Evolutionary conservation across 2,329 filamentous ascomycete species (phyloP).

Genomic region (Fusarium oxysporum): DNA sequence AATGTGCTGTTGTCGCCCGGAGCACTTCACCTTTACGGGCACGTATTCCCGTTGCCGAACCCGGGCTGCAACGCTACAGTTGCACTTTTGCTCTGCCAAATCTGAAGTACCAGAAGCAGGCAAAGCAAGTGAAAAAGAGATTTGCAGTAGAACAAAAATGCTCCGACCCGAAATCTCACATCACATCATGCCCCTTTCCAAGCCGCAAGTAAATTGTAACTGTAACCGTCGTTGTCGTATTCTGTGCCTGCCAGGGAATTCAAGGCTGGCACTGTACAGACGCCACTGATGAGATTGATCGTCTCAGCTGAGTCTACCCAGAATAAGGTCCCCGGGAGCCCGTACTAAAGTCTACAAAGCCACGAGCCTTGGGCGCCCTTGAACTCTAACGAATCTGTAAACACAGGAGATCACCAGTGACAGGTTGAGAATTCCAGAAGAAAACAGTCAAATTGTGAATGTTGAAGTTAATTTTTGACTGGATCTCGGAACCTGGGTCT

Average conservation of each 20-base stretch:
- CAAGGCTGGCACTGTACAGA: constrained; percentile 14
- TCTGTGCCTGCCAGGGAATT: background rate
- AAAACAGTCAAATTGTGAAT: constrained; percentile 1
- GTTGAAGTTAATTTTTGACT: constrained; percentile 2
- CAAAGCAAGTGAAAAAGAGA: background rate
- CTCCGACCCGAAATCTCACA: constrained; percentile 13
- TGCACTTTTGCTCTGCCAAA: constrained; percentile 17
- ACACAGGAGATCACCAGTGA: background rate
- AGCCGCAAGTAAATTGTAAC: background rate
- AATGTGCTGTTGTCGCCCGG: constrained; percentile 29
- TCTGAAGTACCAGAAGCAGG: background rate
- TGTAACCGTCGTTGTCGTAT: constrained; percentile 12
- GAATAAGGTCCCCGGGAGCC: background rate
- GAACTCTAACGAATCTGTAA: constrained; percentile 13
- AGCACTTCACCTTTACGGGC: constrained; percentile 31
- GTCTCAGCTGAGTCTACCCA: constrained; percentile 7
- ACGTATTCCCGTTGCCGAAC: constrained; percentile 34
- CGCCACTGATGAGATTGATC: background rate
- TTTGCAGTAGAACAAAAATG: background rate
- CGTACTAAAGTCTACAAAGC: background rate
- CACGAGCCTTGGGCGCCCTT: constrained; percentile 16
- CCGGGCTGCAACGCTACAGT: constrained; percentile 25
- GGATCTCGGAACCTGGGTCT: constrained; percentile 31
- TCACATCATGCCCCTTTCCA: constrained; percentile 14
- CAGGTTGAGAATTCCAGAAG: constrained; percentile 20